phyloP scores from a whole-genome alignment of 148 eudicot species.

The Bassia scoparia region DNA sequence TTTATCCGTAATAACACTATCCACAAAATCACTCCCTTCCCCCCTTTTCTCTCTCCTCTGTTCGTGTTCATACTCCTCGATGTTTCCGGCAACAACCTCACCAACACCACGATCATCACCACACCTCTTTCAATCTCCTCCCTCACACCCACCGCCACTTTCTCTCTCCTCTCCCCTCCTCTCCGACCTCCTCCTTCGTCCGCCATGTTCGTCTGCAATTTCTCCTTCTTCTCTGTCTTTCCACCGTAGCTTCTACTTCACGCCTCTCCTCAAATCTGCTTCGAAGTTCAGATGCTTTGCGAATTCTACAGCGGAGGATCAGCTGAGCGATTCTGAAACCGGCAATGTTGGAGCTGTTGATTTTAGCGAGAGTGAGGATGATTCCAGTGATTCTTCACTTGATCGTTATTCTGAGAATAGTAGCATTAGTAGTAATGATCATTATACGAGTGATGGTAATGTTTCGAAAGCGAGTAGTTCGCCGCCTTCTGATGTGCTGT shows the following conservation, averaged over 20 bases:
- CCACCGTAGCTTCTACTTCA: slow-evolving; percentile 12
- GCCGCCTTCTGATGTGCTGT: slow-evolving; percentile 41
- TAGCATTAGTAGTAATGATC: neutral
- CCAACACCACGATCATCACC: slow-evolving; percentile 25
- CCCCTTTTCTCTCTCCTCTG: neutral
- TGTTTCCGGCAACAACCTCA: slow-evolving; percentile 37
- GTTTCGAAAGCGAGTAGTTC: slow-evolving; percentile 23
- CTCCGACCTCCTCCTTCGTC: slow-evolving; percentile 19
- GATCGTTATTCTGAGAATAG: slow-evolving; percentile 4
- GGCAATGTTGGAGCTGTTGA: slow-evolving; percentile 15
- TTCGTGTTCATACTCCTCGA: slow-evolving; percentile 6
- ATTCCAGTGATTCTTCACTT: slow-evolving; percentile 16
- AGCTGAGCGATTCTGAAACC: slow-evolving; percentile 35
- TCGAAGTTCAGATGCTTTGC: slow-evolving; percentile 30
- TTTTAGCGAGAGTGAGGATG: slow-evolving; percentile 24
- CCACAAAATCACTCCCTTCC: slow-evolving; percentile 2
- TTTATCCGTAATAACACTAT: neutral
- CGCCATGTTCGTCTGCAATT: slow-evolving; percentile 26
- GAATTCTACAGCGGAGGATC: slow-evolving; percentile 44
- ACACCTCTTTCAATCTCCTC: slow-evolving; percentile 18
- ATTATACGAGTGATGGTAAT: neutral
- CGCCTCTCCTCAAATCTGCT: slow-evolving; percentile 18
- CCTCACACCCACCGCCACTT: slow-evolving; percentile 11
- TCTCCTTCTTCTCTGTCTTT: slow-evolving; percentile 9
- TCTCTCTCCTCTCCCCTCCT: slow-evolving; percentile 25